Evolutionary conservation across 805 yeast genomes (phyloP).

Genomic region (Metahyphopichia silvanorum): DNA sequence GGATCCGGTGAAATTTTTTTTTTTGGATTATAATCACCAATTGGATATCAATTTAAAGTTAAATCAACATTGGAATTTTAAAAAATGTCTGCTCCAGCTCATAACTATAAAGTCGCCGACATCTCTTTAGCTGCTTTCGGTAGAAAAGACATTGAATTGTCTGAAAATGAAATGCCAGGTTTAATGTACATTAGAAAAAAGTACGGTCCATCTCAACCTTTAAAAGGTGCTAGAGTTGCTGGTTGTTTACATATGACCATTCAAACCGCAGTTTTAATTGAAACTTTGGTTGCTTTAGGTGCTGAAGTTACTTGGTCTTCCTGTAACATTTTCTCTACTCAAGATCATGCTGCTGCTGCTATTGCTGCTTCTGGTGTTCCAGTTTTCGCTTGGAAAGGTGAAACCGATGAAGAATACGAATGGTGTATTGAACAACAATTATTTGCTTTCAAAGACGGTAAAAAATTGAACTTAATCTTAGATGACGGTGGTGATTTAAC

Average conservation of each 20-base stretch:
- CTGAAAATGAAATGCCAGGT: conserved; percentile 99
- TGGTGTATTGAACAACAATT: conserved; percentile 99
- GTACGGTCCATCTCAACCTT: conserved; percentile 90
- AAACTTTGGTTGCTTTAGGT: conserved; percentile 94
- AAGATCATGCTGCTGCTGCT: conserved; percentile 99
- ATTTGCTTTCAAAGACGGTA: conserved; percentile 93
- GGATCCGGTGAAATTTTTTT: no score
- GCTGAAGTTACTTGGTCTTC: conserved; percentile 99
- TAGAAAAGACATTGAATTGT: conserved; percentile 97
- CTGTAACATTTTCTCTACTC: conserved; percentile 99
- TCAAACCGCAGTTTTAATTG: conserved; percentile 98
- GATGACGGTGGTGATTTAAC: conserved; percentile 99
- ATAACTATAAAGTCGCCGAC: conserved; percentile 93
- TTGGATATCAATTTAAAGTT: no score
- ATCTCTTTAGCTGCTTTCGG: conserved; percentile 99
- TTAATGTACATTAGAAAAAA: conserved; percentile 93
- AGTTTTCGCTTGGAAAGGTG: conserved; percentile 99
- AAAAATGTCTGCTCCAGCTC: conserved; percentile 40
- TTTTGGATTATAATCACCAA: no score
- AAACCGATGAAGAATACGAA: conserved; percentile 98
- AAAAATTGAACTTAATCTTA: conserved; percentile 92
- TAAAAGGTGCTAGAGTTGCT: conserved; percentile 97
- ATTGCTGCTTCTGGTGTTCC: conserved; percentile 99
- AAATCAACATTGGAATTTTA: no score
- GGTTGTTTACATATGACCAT: conserved; percentile 99